Evolutionary conservation across 1,284 basidiomycete genomes (phyloP), one percentile per base, ranked within the genome.

Genomic region (Dichomitus squalens): DNA sequence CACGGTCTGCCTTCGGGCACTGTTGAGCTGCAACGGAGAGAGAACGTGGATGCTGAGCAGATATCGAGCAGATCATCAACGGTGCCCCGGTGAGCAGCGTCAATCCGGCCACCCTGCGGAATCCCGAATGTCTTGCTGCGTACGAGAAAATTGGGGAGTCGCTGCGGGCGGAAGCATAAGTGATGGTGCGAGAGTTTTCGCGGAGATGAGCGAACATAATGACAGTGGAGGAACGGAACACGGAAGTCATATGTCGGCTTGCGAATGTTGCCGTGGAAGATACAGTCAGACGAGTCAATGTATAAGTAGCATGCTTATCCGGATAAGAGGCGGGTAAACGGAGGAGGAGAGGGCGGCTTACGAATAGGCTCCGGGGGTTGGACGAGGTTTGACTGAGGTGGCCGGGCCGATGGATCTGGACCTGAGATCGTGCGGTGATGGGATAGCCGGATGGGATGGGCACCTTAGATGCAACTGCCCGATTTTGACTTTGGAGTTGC

Each of bases 101-200:
- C 60, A 94, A 95, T 72, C 83, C 82, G 16, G 82, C 90, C 12
- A 94, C 92, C 7, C 72, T 94, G 61, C 78, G 84, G 36, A 95
- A 94, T 71, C 88, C 92, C 7, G 84, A 85, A 55, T 92, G 88
- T 66, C 78, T 94, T 39, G 73, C 72, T 7, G 84, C 85, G 64
- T 93, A 90, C 71, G 82, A 76, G 38, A 71, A 73, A 16, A 73
- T 91, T 25, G 90, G 91, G 43, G 69, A 75, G 53, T 34, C 23
- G 43, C 57, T 69, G 60, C 59, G 68, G 40, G 63, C 56, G 50
- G 66, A 68, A 58, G 61, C 40, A 33, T 59, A 33, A 39, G 31
- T 25, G 35, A 11, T 41, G 5, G 53, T 55, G 48, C 38, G 41
- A 44, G 36, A 21, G 16, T 25, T 33, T 29, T 7, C 5, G 16